phyloP scores from a whole-genome alignment of 140 eudicot species.

The Bidens hawaiensis region DNA sequence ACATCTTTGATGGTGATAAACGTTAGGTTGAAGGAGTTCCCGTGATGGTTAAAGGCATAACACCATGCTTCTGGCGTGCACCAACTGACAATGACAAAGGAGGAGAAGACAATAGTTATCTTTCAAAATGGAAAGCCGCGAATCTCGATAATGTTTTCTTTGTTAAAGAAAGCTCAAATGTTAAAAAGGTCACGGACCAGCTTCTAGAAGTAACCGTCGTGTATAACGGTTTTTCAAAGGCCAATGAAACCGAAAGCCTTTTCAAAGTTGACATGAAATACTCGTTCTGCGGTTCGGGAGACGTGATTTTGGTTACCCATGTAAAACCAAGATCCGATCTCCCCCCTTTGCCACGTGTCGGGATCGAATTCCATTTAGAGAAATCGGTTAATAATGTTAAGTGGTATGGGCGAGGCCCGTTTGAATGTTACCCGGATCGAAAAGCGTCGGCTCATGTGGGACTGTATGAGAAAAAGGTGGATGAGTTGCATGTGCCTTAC shows the following conservation, averaged over 20 bases:
- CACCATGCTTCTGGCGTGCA: conserved; percentile 98
- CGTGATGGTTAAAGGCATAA: conserved; percentile 63
- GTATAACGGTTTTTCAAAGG: conserved; percentile 37
- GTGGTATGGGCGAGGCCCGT: conserved; percentile 96
- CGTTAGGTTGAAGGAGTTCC: conserved; percentile 65
- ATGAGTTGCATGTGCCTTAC: conserved; percentile 92
- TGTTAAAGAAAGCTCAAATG: conserved; percentile 45
- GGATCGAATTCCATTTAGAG: conserved; percentile 75
- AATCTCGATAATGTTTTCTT: conserved; percentile 52
- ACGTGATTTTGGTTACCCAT: conserved; percentile 57
- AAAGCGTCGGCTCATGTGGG: conserved; percentile 90
- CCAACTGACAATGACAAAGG: conserved; percentile 98
- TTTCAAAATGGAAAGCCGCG: conserved; percentile 78
- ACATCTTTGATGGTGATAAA: conserved; percentile 10
- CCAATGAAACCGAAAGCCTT: conserved; percentile 22
- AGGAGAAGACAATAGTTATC: conserved; percentile 61
- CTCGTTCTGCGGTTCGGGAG: conserved; percentile 76
- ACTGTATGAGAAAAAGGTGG: conserved; percentile 56
- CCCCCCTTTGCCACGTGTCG: conserved; percentile 97
- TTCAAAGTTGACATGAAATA: conserved; percentile 53
- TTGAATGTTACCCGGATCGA: conserved; percentile 97
- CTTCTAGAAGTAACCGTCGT: conserved; percentile 50
- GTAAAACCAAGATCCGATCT: conserved; percentile 63
- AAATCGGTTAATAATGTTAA: conserved; percentile 51
- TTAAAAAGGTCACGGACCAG: conserved; percentile 40